Conservation (phyloP, 2,329 filamentous ascomycete species). For the Colletotrichum cordylinicola region DNA sequence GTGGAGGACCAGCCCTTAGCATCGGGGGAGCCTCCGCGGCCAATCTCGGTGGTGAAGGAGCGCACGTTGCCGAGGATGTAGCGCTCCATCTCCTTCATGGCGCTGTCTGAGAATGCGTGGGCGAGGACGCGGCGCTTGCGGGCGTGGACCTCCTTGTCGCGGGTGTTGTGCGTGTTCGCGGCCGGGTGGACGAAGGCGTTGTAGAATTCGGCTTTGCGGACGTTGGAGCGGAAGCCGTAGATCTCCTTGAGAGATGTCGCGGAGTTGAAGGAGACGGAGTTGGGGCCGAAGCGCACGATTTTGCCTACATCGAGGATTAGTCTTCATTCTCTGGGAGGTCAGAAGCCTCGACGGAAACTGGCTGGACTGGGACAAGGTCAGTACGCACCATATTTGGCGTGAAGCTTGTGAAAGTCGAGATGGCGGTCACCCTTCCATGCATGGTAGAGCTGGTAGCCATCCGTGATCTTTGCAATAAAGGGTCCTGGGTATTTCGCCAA, state of each 20-base stretch:
- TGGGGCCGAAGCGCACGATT: constrained; percentile 81
- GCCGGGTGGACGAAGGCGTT: constrained; percentile 74
- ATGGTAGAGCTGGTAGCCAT: constrained; percentile 72
- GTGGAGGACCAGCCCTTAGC: constrained; percentile 62
- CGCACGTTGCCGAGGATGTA: constrained; percentile 71
- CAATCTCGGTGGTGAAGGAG: constrained; percentile 68
- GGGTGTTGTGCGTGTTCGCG: constrained; percentile 75
- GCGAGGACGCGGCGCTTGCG: constrained; percentile 74
- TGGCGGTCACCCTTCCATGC: constrained; percentile 78
- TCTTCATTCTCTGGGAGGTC: neutral
- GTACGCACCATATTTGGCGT: constrained; percentile 69
- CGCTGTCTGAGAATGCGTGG: constrained; percentile 73
- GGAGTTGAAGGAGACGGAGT: constrained; percentile 79
- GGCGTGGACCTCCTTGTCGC: constrained; percentile 72
- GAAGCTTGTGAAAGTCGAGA: constrained; percentile 73
- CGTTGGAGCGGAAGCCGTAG: constrained; percentile 68
- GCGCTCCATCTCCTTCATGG: constrained; percentile 71
- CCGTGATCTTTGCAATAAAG: constrained; percentile 66
- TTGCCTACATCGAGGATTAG: constrained; percentile 45
- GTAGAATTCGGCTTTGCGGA: constrained; percentile 75
- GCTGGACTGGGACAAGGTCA: accelerated
- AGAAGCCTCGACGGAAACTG: too few relatives aligned
- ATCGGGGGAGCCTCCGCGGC: constrained; percentile 41
- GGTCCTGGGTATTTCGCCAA: constrained; percentile 71
- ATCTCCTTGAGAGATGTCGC: constrained; percentile 70